A percentile compares a stretch with the other conserved stretches of the same genome.
Conservation (phyloP, 1,284 basidiomycete genomes). For the Ustilago bromivora region DNA sequence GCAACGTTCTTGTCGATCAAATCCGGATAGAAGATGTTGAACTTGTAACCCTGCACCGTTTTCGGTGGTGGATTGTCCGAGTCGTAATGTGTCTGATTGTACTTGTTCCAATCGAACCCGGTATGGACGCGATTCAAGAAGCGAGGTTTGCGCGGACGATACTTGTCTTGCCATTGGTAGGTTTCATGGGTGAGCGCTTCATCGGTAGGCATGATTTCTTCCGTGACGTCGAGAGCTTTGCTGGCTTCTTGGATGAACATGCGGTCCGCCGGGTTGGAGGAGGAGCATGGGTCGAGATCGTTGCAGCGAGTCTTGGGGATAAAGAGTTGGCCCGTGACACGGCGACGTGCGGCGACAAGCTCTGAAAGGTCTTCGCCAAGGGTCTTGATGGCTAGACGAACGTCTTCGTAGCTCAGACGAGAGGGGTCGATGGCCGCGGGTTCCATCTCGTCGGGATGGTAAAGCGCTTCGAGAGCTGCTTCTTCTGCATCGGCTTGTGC, state of each 20-base stretch:
- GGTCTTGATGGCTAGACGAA: constrained; percentile 38
- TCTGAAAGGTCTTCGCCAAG: constrained; percentile 43
- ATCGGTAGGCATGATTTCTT: constrained; percentile 91
- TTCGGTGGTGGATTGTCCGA: constrained; percentile 68
- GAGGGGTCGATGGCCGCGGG: constrained; percentile 38
- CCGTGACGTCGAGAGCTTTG: constrained; percentile 91
- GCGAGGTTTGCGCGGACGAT: constrained; percentile 94
- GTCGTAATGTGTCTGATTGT: constrained; percentile 70
- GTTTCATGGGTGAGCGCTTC: constrained; percentile 78
- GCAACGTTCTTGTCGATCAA: constrained; percentile 96
- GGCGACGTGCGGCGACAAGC: constrained; percentile 49
- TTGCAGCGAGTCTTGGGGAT: constrained; percentile 44
- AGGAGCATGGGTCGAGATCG: constrained; percentile 4
- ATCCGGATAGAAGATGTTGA: constrained; percentile 95
- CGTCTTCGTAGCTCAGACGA: constrained; percentile 55
- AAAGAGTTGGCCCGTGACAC: constrained; percentile 49
- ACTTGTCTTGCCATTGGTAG: constrained; percentile 99
- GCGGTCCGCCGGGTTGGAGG: constrained; percentile 40
- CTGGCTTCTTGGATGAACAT: constrained; percentile 72
- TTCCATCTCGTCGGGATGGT: constrained; percentile 61
- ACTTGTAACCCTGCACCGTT: constrained; percentile 84
- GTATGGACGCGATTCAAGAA: constrained; percentile 99
- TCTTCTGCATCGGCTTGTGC: constrained; percentile 73
- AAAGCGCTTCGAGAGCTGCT: constrained; percentile 74
- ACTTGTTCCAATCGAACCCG: constrained; percentile 99